Evolutionary conservation across 2,329 filamentous ascomycete genomes (phyloP).

Genomic region (Penicillium sp.): DNA sequence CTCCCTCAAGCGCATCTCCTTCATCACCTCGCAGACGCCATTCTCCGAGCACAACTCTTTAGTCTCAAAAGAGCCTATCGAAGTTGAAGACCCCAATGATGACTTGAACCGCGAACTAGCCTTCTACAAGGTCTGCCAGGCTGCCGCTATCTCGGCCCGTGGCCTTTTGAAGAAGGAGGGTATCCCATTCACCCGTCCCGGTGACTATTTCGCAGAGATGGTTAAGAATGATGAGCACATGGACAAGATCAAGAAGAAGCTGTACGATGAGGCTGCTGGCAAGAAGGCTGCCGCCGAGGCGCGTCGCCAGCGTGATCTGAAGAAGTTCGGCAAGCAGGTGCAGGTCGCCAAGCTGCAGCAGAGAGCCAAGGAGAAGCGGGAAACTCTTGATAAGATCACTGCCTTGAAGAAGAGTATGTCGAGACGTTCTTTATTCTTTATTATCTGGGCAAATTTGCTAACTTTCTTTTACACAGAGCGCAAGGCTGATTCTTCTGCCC

Average conservation of each 20-base stretch:
- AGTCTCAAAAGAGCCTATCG: constrained; percentile 61
- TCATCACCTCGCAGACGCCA: constrained; percentile 57
- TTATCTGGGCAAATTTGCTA: constrained; percentile 21
- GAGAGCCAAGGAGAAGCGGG: constrained; percentile 82
- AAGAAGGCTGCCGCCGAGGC: constrained; percentile 93
- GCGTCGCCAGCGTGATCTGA: constrained; percentile 84
- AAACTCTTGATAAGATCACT: constrained; percentile 94
- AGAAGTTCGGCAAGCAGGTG: constrained; percentile 99
- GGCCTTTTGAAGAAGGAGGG: constrained; percentile 73
- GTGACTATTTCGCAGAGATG: constrained; percentile 98
- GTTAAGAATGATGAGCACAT: constrained; percentile 98
- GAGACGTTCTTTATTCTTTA: background rate
- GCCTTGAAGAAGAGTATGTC: constrained; percentile 86
- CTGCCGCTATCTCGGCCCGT: constrained; percentile 69
- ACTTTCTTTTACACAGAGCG: constrained; percentile 59
- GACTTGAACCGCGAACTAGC: constrained; percentile 88
- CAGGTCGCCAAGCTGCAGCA: constrained; percentile 95
- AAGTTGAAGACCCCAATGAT: constrained; percentile 79
- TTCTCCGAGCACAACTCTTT: constrained; percentile 82
- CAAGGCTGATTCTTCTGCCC: constrained; percentile 59
- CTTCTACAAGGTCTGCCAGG: constrained; percentile 85
- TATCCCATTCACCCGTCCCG: constrained; percentile 78
- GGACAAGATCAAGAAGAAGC: constrained; percentile 89
- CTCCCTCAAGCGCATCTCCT: constrained; percentile 63
- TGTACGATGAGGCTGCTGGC: constrained; percentile 82